Conservation (phyloP, 2,329 filamentous ascomycete genomes). For the Nothophaeocryptopus gaeumannii region DNA sequence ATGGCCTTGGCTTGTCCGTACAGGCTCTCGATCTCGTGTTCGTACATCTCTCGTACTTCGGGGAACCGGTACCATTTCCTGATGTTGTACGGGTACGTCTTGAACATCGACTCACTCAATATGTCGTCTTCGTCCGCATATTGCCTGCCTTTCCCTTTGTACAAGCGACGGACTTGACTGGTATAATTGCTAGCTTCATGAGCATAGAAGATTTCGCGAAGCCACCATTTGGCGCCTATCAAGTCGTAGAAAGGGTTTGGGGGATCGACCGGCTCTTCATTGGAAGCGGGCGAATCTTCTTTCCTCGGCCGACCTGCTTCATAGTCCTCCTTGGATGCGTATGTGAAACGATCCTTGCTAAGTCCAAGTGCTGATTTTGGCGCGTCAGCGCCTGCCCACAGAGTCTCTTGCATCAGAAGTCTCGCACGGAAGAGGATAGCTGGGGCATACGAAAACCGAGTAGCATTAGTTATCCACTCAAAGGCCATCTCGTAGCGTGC, state of each 20-base stretch:
- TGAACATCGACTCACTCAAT: constrained; percentile 1
- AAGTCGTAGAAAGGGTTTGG: constrained; percentile 27
- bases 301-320: constrained; percentile 7
- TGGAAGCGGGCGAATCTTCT: not conserved
- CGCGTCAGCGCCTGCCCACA: constrained; percentile 25
- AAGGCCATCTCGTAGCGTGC: constrained; percentile 27
- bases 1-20: constrained; percentile 27
- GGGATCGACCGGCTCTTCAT: constrained; percentile 14
- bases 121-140: constrained; percentile 13
- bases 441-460: constrained; percentile 25
- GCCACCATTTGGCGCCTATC: constrained; percentile 17
- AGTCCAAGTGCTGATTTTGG: constrained; percentile 25
- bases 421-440: constrained; percentile 28
- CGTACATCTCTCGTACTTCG: constrained; percentile 29
- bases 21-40: constrained; percentile 23
- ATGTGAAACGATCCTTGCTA: constrained; percentile 26
- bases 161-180: not conserved
- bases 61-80: constrained; percentile 24
- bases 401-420: constrained; percentile 25
- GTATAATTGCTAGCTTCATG: constrained; percentile 14
- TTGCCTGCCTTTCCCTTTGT: not conserved
- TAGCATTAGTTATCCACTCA: constrained; percentile 29
- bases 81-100: constrained; percentile 6
- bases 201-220: constrained; percentile 29
- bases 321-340: constrained; percentile 24